Evolutionary conservation across 139 green algal species (phyloP).

Genomic region (Chlamydomonas sp.): DNA sequence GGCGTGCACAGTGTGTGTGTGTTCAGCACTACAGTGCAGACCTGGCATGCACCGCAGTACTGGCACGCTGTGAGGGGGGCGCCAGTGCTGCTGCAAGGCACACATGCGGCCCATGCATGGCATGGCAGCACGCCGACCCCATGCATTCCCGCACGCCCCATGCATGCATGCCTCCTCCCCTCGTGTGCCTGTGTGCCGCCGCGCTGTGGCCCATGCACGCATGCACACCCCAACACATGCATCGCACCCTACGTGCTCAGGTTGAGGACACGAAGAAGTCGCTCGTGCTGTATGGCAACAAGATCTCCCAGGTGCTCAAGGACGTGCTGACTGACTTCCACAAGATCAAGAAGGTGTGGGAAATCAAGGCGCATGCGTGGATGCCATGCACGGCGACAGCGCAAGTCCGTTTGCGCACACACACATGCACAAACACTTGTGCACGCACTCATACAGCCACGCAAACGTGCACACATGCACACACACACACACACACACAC

Average conservation of each 20-base stretch:
- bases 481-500: constrained; percentile 14
- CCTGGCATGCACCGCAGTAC: no score
- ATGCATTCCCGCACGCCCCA: not conserved
- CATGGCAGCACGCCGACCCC: not conserved
- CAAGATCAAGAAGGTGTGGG: constrained; percentile 77
- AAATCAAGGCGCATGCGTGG: no score
- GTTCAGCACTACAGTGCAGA: not conserved
- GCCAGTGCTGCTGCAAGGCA: not conserved
- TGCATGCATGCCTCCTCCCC: not conserved
- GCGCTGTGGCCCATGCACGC: not conserved
- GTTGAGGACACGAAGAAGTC: constrained; percentile 67
- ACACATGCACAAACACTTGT: no score
- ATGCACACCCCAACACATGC: not conserved
- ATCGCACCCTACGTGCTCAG: constrained; percentile 30
- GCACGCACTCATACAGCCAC: not conserved
- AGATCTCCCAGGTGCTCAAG: constrained; percentile 65
- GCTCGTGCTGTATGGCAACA: constrained; percentile 63
- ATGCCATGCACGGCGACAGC: no score
- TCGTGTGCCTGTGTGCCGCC: not conserved
- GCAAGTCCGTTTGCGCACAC: no score
- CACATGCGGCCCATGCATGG: not conserved
- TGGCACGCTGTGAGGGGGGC: no score
- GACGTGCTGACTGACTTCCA: constrained; percentile 63
- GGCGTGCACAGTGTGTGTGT: not conserved
- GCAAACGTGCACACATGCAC: constrained; percentile 7